phyloP scores from a whole-genome alignment of 345 rosid genomes.

The Citrus australasica region DNA sequence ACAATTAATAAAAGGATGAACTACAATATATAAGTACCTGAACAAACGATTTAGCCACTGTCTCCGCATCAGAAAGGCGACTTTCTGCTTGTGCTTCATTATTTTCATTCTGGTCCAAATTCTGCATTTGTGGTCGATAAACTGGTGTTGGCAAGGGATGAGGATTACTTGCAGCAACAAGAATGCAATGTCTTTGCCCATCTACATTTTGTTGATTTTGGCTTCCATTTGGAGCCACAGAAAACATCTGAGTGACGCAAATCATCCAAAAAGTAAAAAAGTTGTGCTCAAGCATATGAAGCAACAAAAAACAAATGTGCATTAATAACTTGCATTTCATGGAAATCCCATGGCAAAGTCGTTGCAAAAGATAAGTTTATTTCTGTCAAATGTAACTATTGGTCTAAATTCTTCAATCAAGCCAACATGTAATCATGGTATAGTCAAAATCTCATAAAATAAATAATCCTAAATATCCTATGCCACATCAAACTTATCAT shows the following conservation, averaged over 20 bases:
- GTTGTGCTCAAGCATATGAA: constrained; percentile 10
- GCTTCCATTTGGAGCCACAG: constrained; percentile 47
- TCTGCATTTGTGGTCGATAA: constrained; percentile 68
- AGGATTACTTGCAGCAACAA: constrained; percentile 92
- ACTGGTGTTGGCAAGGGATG: constrained; percentile 91
- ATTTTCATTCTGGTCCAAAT: constrained; percentile 57
- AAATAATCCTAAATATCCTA: background rate
- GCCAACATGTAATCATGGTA: background rate
- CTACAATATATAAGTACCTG: constrained; percentile 39
- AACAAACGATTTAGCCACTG: constrained; percentile 72
- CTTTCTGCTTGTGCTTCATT: constrained; percentile 56
- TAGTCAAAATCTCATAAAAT: background rate
- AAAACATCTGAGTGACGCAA: constrained; percentile 63
- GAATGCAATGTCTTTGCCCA: constrained; percentile 79
- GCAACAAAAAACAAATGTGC: background rate
- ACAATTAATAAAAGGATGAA: background rate
- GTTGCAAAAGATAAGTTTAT: background rate
- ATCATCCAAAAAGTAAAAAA: constrained; percentile 21
- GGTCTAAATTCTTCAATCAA: background rate
- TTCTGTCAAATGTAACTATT: background rate
- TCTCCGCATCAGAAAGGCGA: constrained; percentile 84
- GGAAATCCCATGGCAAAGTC: background rate
- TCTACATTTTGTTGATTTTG: constrained; percentile 66
- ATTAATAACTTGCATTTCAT: background rate
- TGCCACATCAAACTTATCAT: background rate